Base-by-base conservation (phyloP, 192 early-diverging fungal genomes). In the Coemansia sp. region DNA sequence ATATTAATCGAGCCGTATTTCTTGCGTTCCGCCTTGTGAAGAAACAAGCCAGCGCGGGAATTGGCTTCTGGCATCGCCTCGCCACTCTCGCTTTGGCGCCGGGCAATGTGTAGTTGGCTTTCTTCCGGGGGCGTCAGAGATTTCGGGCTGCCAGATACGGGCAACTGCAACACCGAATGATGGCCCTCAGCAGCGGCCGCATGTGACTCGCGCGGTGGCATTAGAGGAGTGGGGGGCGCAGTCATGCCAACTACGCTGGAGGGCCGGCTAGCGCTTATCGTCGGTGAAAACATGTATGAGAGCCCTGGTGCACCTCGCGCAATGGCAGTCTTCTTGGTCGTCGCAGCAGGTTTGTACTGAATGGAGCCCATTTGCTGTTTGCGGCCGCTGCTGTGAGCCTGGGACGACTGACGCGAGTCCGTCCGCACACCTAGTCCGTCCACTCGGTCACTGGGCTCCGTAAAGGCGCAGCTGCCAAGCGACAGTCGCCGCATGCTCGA, bases 201-300 rank as follows among this genome's bases (percentile, higher is more conserved):
- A 18, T 26, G 12, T 2, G 25, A 12, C 25, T 33, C 52, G 28
- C 52, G 52, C 52, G 52, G 52, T 14, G 26, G 52, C 3, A 55
- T 26, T 14, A 55, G 31, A 14, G 52, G 28, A 26, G 52, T 55
- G 28, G 65, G 25, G 16, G 75, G 64, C 5, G 65, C 67, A 23
- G 66, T 14, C 6, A 66, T 36, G 55, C 75, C 75, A 14, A 73
- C 34, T 21, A 77, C 68, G 68, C 79, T 82, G 18, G 79, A 66
- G 20, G 79, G 79, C 1, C 79, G 75, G 35, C 79, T 82, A 28
- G 60, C 18, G 37, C 67, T 35, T 21, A 77, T 56, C 0, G 70
- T 64, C 11, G 79, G 75, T 47, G 79, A 82, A 45, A 82, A 82
- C 79, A 82, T 76, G 72, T 82, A 77, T 13, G 79, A 82, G n/a